Percentiles rank a stretch among this genome's conserved stretches.
phyloP scores from a whole-genome alignment of 2,329 filamentous ascomycete species.

The Nemania sp. region DNA sequence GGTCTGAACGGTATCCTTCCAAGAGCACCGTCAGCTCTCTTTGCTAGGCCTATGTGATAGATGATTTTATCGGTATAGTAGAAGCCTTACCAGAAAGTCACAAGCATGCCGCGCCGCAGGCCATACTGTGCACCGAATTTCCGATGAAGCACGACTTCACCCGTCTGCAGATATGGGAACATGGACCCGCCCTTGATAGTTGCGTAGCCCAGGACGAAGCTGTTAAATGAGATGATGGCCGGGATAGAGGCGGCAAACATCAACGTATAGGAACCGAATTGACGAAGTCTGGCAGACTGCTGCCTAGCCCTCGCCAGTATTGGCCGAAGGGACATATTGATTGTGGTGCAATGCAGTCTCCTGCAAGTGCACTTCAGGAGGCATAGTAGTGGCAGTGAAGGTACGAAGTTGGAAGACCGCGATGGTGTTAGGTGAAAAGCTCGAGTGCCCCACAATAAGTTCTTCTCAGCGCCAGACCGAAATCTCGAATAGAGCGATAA shows the following conservation, averaged over 20 bases:
- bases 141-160: constrained; percentile 62
- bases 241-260: constrained; percentile 65
- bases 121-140: constrained; percentile 62
- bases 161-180: constrained; percentile 75
- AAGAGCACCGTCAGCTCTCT: constrained; percentile 17
- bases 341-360: neutral
- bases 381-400: too few species aligned
- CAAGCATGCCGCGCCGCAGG: constrained; percentile 72
- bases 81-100: constrained; percentile 64
- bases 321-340: constrained; percentile 42
- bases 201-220: constrained; percentile 61
- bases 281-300: constrained; percentile 31
- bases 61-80: constrained; percentile 3
- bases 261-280: constrained; percentile 52
- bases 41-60: neutral
- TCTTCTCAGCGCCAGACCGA: too few species aligned
- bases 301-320: constrained; percentile 42
- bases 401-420: too few species aligned
- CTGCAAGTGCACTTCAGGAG: too few species aligned
- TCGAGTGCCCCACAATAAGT: too few species aligned
- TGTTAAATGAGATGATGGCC: constrained; percentile 62
- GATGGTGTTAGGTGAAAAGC: too few species aligned
- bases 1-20: constrained; percentile 65
- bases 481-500: too few species aligned
- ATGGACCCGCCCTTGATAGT: constrained; percentile 68